Percentiles rank a stretch among this genome's conserved stretches.
phyloP scores from a whole-genome alignment of 1,284 basidiomycete genomes.

The Melampsora americana region DNA sequence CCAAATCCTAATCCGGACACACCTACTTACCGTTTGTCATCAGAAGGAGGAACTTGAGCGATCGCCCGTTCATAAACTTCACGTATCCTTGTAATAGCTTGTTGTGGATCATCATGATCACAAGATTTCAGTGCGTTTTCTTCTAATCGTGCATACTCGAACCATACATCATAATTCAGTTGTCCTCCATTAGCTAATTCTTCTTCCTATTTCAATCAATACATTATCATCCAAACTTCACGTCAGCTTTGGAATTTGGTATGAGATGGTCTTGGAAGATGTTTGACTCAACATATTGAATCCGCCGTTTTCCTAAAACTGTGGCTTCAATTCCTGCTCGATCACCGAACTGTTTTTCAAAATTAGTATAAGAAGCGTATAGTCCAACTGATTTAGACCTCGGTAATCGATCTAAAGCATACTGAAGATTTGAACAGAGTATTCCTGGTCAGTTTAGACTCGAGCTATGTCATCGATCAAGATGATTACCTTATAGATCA shows the following conservation, averaged over 20 bases:
- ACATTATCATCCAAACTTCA: not conserved
- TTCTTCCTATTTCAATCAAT: conserved; percentile 60
- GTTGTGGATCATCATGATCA: conserved; percentile 65
- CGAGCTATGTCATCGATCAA: not conserved
- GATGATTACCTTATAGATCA: conserved; percentile 80
- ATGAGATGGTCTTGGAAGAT: conserved; percentile 13
- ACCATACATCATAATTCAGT: conserved; percentile 95
- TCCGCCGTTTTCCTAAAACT: conserved; percentile 89
- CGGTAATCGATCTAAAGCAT: conserved; percentile 84
- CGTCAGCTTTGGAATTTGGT: not conserved
- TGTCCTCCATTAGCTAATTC: conserved; percentile 79
- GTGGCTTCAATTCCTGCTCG: conserved; percentile 84
- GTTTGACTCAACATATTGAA: conserved; percentile 71
- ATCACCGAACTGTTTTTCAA: conserved; percentile 96
- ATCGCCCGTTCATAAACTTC: conserved; percentile 96
- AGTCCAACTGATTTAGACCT: conserved; percentile 80
- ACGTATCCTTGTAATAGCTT: conserved; percentile 67
- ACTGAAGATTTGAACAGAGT: conserved; percentile 59
- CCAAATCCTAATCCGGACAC: not conserved
- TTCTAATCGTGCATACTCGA: conserved; percentile 89
- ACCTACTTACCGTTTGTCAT: conserved; percentile 67
- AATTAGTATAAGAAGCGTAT: conserved; percentile 88
- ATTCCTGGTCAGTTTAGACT: not conserved
- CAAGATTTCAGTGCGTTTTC: conserved; percentile 77
- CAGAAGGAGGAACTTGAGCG: conserved; percentile 86